phyloP scores from a whole-genome alignment of 805 yeast species.

The Wickerhamiella alocasiicola region DNA sequence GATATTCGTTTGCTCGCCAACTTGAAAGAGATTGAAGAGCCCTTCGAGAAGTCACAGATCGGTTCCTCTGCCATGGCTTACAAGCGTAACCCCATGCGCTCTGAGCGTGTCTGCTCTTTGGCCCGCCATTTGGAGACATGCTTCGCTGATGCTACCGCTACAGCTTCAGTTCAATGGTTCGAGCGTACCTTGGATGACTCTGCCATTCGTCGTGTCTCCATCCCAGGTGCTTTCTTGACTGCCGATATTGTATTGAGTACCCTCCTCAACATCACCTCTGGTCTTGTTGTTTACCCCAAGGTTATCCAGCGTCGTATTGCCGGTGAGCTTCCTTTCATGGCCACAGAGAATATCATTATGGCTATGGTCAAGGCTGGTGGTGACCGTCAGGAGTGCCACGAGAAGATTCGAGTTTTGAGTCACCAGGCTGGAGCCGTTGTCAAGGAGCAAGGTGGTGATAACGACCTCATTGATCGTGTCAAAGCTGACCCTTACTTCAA shows the following conservation, averaged over 20 bases:
- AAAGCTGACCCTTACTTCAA: slow-evolving; percentile 64
- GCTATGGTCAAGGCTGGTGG: slow-evolving; percentile 99
- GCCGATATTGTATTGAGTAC: slow-evolving; percentile 89
- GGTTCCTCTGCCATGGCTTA: slow-evolving; percentile 99
- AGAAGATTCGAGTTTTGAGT: slow-evolving; percentile 88
- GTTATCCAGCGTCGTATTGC: slow-evolving; percentile 93
- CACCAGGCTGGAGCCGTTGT: slow-evolving; percentile 97
- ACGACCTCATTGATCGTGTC: slow-evolving; percentile 85
- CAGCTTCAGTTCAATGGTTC: slow-evolving; percentile 98
- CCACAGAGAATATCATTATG: slow-evolving; percentile 97
- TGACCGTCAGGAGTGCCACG: slow-evolving; percentile 97
- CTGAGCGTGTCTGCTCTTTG: slow-evolving; percentile 97
- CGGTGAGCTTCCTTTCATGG: slow-evolving; percentile 97
- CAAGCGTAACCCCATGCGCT: slow-evolving; percentile 99
- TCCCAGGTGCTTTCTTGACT: slow-evolving; percentile 93
- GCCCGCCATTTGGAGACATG: slow-evolving; percentile 90
- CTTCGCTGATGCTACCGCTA: slow-evolving; percentile 86
- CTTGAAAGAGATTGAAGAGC: slow-evolving; percentile 95
- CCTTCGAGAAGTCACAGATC: slow-evolving; percentile 96
- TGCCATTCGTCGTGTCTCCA: slow-evolving; percentile 91
- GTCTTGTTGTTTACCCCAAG: slow-evolving; percentile 95
- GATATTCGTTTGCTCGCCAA: slow-evolving; percentile 92
- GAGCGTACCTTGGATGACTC: slow-evolving; percentile 98
- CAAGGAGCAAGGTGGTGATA: slow-evolving; percentile 97
- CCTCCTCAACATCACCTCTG: slow-evolving; percentile 80